Percentiles rank a stretch among this genome's conserved stretches.
These are phyloP conservation scores for Hibiscus tridactylites DNA, from an alignment of 345 rosid genomes.

Conservation along the genomic window DNA sequence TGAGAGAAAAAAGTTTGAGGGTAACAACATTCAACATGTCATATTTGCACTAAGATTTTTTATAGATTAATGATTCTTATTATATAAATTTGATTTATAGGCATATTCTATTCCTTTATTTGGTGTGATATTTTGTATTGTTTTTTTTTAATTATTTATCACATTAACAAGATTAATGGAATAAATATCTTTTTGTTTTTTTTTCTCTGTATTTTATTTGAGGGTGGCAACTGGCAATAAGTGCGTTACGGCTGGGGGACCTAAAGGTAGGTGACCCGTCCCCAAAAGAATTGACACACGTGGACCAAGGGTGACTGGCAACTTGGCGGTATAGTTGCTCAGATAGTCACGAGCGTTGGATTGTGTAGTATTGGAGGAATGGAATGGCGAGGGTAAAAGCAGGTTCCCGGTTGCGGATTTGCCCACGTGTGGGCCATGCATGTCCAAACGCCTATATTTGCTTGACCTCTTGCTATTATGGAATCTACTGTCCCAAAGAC, in stretches of 20 bases:
- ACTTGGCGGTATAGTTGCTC: constrained; percentile 16
- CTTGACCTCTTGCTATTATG: neutral
- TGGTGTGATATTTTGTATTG: too few relatives aligned
- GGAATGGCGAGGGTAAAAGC: neutral
- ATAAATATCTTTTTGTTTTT: neutral
- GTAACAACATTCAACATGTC: neutral
- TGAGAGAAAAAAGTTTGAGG: neutral
- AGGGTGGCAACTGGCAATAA: constrained; percentile 15
- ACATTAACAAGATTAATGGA: neutral
- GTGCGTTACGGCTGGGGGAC: neutral
- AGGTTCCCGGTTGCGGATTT: constrained; percentile 20
- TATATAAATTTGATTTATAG: too few relatives aligned
- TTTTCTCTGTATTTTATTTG: neutral
- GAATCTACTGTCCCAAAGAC: neutral
- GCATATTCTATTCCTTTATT: too few relatives aligned
- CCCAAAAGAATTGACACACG: constrained; percentile 14
- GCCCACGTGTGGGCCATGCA: constrained; percentile 32
- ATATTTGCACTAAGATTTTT: too few relatives aligned
- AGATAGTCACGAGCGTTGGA: constrained; percentile 14
- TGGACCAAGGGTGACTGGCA: constrained; percentile 21
- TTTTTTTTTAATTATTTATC: too few relatives aligned
- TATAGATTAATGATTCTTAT: too few relatives aligned
- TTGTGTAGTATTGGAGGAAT: neutral
- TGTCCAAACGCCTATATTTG: constrained; percentile 23
- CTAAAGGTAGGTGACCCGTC: neutral